Evolutionary conservation across 73 alveolate species (phyloP).

Genomic region (Diophrys appendiculata): DNA sequence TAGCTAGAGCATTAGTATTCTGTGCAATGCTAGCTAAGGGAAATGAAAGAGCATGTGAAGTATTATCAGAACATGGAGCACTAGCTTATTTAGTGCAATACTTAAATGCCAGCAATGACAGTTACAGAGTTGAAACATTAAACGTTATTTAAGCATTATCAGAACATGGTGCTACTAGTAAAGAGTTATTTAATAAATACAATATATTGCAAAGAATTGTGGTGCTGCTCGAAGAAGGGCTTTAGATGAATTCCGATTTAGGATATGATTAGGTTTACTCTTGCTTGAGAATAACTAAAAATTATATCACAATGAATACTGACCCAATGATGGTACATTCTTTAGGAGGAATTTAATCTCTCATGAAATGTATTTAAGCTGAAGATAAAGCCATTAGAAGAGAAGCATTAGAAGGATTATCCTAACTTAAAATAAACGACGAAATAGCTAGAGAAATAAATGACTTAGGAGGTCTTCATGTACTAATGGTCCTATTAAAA

Average conservation of each 20-base stretch:
- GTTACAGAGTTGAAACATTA: constrained; percentile 52
- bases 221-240: constrained; percentile 57
- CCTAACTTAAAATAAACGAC: constrained; percentile 22
- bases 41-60: constrained; percentile 29
- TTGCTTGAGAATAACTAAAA: constrained; percentile 8
- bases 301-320: background rate
- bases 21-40: constrained; percentile 44
- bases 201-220: constrained; percentile 28
- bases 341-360: constrained; percentile 37
- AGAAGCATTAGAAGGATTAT: constrained; percentile 20
- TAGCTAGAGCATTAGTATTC: constrained; percentile 34
- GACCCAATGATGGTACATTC: constrained; percentile 22
- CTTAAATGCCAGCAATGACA: constrained; percentile 42
- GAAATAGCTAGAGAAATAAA: constrained; percentile 25
- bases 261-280: constrained; percentile 38
- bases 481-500: background rate
- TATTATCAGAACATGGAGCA: constrained; percentile 43
- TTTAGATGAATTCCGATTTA: constrained; percentile 37
- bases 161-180: background rate
- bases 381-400: constrained; percentile 33
- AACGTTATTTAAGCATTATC: constrained; percentile 14
- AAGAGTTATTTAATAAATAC: constrained; percentile 17
- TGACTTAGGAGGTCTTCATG: background rate
- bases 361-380: constrained; percentile 28
- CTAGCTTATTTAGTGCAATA: constrained; percentile 37